Percentiles rank a stretch among this genome's conserved stretches.
These are phyloP conservation scores for Puccinia novopanici DNA, from an alignment of 1,284 basidiomycete genomes.

Conservation along the genomic window DNA sequence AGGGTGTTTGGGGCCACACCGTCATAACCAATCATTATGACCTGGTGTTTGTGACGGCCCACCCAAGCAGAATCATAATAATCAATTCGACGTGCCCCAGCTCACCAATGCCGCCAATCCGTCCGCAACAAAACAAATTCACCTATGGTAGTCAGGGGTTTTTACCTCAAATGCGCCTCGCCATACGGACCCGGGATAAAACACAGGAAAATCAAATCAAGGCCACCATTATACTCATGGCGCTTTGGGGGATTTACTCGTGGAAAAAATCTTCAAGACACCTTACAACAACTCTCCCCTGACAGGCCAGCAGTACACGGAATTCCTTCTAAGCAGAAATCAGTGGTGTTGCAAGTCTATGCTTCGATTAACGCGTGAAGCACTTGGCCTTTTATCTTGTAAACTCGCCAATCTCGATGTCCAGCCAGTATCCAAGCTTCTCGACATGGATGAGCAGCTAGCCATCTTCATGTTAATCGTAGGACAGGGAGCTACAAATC, in stretches of 20 bases:
- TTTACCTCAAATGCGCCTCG: no score
- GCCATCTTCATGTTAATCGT: constrained; percentile 12
- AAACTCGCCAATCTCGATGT: neutral
- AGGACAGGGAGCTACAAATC: neutral
- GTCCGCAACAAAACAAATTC: no score
- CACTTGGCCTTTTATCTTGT: neutral
- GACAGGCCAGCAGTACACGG: neutral
- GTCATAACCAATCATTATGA: no score
- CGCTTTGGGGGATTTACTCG: neutral
- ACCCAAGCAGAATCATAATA: no score
- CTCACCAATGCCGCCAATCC: no score
- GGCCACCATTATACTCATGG: neutral
- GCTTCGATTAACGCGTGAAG: neutral
- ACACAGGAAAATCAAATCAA: neutral
- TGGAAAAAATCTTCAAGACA: neutral
- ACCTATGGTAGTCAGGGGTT: no score
- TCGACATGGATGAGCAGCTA: neutral
- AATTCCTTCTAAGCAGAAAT: neutral
- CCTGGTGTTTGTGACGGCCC: no score
- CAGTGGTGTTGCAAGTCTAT: neutral
- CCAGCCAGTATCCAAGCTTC: neutral
- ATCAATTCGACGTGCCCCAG: no score
- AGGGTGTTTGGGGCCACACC: no score
- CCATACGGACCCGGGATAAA: neutral
- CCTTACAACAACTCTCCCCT: neutral